Evolutionary conservation across 768 basidiomycete genomes (phyloP).

Genomic region (Lactarius hatsudake): DNA sequence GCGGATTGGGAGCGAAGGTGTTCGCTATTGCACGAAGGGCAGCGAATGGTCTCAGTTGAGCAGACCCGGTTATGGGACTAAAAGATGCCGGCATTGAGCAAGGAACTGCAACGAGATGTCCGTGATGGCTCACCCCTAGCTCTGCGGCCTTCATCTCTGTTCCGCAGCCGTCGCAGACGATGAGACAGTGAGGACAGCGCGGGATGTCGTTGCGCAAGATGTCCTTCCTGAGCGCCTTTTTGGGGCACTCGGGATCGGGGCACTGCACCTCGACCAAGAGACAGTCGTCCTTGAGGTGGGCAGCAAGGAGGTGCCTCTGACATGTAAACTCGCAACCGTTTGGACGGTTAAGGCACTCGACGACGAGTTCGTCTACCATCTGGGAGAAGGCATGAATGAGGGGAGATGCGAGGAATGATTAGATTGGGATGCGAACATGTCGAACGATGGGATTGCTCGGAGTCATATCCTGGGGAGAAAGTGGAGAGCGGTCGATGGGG

Average conservation of each 20-base stretch:
- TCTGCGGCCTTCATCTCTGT: slow-evolving; percentile 41
- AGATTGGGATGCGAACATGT: slow-evolving; percentile 48
- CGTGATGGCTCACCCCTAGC: slow-evolving; percentile 31
- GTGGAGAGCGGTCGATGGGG: slow-evolving; percentile 77
- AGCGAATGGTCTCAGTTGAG: slow-evolving; percentile 37
- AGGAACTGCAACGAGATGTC: neutral
- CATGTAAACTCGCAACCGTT: slow-evolving; percentile 62
- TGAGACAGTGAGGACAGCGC: slow-evolving; percentile 39
- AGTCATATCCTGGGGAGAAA: slow-evolving; percentile 54
- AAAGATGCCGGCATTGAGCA: neutral
- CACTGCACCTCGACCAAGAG: slow-evolving; percentile 54
- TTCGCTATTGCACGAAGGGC: slow-evolving; percentile 42
- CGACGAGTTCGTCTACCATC: slow-evolving; percentile 81
- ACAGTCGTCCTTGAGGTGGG: slow-evolving; percentile 64
- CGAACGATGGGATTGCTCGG: slow-evolving; percentile 76
- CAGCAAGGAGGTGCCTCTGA: slow-evolving; percentile 62
- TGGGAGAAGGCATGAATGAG: slow-evolving; percentile 31
- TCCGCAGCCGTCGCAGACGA: slow-evolving; percentile 32
- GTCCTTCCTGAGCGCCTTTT: slow-evolving; percentile 46
- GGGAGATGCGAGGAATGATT: neutral
- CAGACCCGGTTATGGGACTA: slow-evolving; percentile 40
- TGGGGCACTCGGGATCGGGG: slow-evolving; percentile 45
- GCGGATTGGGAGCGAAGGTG: slow-evolving; percentile 37
- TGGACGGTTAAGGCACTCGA: slow-evolving; percentile 61
- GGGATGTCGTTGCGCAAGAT: slow-evolving; percentile 22